Conservation (phyloP, 179 eudicot species). For the Beta lomatogona region DNA sequence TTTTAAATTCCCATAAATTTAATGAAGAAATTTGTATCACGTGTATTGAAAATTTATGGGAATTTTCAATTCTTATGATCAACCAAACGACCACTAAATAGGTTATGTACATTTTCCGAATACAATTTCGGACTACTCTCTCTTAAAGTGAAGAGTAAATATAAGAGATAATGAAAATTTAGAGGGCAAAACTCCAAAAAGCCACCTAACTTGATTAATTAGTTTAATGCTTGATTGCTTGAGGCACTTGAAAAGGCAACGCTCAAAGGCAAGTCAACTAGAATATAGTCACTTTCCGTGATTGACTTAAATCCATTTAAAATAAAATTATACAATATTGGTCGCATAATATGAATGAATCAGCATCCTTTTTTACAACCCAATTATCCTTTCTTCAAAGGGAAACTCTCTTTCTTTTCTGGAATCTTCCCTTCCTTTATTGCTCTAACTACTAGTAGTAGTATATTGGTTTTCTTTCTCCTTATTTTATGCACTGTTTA, state of each 20-base stretch:
- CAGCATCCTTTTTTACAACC: conserved; percentile 10
- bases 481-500: no score
- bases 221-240: background rate
- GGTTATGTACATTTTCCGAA: no score
- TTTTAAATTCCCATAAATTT: no score
- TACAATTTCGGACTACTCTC: no score
- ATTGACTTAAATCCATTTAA: conserved; percentile 12
- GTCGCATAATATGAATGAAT: background rate
- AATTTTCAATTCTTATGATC: no score
- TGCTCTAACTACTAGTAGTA: background rate
- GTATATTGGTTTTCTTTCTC: background rate
- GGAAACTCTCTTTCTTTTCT: conserved; percentile 22
- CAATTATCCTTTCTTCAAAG: conserved; percentile 16
- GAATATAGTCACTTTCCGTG: background rate
- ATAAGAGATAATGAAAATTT: background rate
- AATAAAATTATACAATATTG: background rate
- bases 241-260: conserved; percentile 16
- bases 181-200: background rate
- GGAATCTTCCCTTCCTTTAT: conserved; percentile 16
- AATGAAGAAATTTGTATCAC: no score
- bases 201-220: conserved; percentile 1
- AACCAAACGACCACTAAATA: no score
- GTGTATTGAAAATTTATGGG: no score
- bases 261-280: conserved; percentile 11
- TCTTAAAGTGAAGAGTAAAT: background rate